Percentiles rank a stretch among this genome's conserved stretches.
These are phyloP conservation scores for Lentinus polychrous DNA, from an alignment of 1,284 basidiomycete genomes.

Conservation along the genomic window DNA sequence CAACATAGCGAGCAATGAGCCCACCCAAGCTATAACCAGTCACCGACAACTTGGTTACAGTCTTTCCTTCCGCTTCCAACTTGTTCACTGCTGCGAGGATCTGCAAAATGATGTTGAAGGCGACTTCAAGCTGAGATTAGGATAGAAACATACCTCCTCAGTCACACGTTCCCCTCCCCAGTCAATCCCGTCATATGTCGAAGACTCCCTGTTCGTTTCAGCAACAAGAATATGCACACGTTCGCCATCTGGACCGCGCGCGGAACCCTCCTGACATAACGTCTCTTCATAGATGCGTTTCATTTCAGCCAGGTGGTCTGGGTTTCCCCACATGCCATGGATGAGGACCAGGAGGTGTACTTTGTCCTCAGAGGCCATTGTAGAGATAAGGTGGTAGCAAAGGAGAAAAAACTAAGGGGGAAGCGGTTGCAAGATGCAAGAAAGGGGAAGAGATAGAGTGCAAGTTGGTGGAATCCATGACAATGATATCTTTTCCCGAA, in stretches of 20 bases:
- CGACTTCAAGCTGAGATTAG: background rate
- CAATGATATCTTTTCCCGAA: background rate
- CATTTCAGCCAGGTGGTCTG: constrained; percentile 43
- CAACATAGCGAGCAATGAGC: constrained; percentile 69
- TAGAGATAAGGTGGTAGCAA: background rate
- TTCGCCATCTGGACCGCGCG: constrained; percentile 22
- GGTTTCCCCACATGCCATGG: constrained; percentile 84
- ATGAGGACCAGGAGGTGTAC: constrained; percentile 46
- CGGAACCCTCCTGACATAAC: constrained; percentile 17
- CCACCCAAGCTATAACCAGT: constrained; percentile 82
- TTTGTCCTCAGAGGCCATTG: constrained; percentile 5
- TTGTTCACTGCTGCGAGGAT: constrained; percentile 44
- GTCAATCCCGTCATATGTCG: constrained; percentile 61
- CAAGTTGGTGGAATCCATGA: background rate
- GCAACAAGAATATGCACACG: constrained; percentile 37
- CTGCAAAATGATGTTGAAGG: constrained; percentile 25
- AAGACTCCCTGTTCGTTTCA: constrained; percentile 41
- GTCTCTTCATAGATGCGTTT: constrained; percentile 36
- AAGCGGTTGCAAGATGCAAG: background rate
- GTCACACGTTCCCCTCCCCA: constrained; percentile 58
- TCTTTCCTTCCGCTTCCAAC: constrained; percentile 44
- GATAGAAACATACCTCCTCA: constrained; percentile 44
- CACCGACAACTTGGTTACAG: constrained; percentile 61
- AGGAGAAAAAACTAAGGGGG: background rate
- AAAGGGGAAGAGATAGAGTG: background rate